A percentile compares a stretch with the other conserved stretches of the same genome.
These are phyloP conservation scores for Penicillium longicatenatum DNA, from an alignment of 495 filamentous ascomycete species.

Conservation along the genomic window DNA sequence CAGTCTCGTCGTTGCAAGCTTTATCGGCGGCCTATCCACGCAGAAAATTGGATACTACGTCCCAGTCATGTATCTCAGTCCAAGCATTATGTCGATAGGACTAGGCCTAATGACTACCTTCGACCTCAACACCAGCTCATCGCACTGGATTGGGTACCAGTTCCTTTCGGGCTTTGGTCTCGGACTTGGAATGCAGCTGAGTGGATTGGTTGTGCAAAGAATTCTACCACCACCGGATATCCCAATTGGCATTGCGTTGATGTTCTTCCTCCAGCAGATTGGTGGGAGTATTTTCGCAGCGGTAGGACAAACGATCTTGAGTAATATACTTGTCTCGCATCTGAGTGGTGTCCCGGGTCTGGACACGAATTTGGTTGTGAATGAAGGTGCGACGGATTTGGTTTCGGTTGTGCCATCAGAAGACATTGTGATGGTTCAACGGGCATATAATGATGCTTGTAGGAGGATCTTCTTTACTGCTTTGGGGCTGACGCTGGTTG, in stretches of 20 bases:
- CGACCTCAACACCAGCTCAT: conserved; percentile 47
- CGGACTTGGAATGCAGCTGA: conserved; percentile 68
- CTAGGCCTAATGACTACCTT: conserved; percentile 70
- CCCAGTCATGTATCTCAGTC: conserved; percentile 65
- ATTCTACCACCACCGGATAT: conserved; percentile 62
- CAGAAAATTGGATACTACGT: conserved; percentile 72
- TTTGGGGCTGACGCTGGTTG: neutral
- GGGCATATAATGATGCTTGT: conserved; percentile 1
- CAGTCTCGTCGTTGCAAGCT: conserved; percentile 57
- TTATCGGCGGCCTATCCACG: conserved; percentile 62
- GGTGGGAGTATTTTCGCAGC: conserved; percentile 74
- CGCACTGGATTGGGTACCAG: conserved; percentile 79
- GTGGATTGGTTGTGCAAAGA: conserved; percentile 68
- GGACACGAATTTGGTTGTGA: neutral
- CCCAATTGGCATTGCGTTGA: conserved; percentile 64
- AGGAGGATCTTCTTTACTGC: conserved; percentile 2
- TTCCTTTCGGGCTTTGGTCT: conserved; percentile 68
- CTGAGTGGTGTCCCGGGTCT: neutral
- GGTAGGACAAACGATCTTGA: conserved; percentile 54
- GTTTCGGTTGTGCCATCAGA: neutral
- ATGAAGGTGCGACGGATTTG: conserved; percentile 1
- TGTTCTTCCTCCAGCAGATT: conserved; percentile 70
- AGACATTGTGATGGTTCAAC: neutral
- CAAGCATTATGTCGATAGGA: conserved; percentile 63
- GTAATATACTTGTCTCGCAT: neutral